Conservation (phyloP, 2,329 filamentous ascomycete genomes). For the Bimuria novae-zelandiae region DNA sequence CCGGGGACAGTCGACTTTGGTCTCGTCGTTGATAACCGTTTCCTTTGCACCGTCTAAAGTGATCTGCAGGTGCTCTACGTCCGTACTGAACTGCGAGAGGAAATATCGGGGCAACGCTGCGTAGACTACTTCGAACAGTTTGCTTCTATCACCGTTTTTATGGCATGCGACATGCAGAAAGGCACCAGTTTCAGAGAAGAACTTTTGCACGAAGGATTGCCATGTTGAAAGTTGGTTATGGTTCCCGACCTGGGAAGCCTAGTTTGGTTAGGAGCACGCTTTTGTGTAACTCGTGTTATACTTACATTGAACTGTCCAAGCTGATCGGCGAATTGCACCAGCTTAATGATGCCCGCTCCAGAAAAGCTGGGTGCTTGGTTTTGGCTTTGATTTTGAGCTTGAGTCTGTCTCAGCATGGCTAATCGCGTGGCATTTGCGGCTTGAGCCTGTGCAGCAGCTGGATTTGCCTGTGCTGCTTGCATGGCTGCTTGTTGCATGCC, state of each 20-base stretch:
- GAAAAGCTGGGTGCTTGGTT: slow-evolving; percentile 1
- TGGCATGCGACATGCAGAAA: slow-evolving; percentile 71
- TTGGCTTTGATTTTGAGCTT: slow-evolving; percentile 21
- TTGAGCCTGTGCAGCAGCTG: slow-evolving; percentile 18
- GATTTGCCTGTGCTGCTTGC: slow-evolving; percentile 19
- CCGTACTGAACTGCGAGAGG: slow-evolving; percentile 84
- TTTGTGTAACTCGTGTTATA: background rate
- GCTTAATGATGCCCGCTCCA: slow-evolving; percentile 53
- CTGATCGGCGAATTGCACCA: slow-evolving; percentile 62
- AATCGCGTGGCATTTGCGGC: slow-evolving; percentile 32
- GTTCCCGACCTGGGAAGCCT: slow-evolving; percentile 40
- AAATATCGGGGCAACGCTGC: slow-evolving; percentile 87
- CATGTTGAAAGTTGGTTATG: slow-evolving; percentile 73
- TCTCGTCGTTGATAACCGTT: slow-evolving; percentile 63
- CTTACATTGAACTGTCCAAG: slow-evolving; percentile 63
- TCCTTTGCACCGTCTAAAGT: slow-evolving; percentile 73
- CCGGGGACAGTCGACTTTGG: slow-evolving; percentile 75
- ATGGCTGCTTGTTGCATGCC: slow-evolving; percentile 29
- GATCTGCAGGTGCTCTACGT: slow-evolving; percentile 80
- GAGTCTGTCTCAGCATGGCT: slow-evolving; percentile 35
- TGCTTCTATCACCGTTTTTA: slow-evolving; percentile 59
- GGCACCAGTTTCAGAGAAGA: slow-evolving; percentile 78
- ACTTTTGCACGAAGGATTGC: slow-evolving; percentile 76
- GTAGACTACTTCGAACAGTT: slow-evolving; percentile 84
- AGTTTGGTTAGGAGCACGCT: slow-evolving; percentile 9